Evolutionary conservation across 2,329 filamentous ascomycete genomes (phyloP), one percentile per base, ranked within the genome.

Genomic region (Colletotrichum sp.): DNA sequence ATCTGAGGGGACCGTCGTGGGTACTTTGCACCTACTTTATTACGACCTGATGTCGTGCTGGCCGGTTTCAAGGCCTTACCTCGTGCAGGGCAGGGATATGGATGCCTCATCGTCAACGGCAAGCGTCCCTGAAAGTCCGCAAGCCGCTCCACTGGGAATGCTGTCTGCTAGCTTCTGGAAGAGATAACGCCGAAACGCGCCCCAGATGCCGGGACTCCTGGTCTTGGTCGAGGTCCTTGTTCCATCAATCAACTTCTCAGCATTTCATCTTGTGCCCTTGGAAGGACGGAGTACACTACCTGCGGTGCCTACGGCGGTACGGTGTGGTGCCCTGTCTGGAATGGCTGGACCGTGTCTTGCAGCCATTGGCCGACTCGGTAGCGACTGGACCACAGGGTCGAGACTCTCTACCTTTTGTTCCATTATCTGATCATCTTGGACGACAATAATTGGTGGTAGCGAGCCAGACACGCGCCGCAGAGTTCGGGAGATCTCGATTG

Each of bases 41-140:
- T 75, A 16, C 65, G 64, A 75, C 70, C 64, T 52, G 64, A 73
- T 75, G 70, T 65, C 73, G 70, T 73, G 70, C 73, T 73, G 70
- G 69, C 64, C 70, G 28, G 70, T 73, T 73, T 69, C 70, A 73
- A 52, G 64, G 34, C 64, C 57, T 73, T 36, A 44, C 70, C 59
- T 61, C 70, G 69, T 73, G 70, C 27, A 73, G 15, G 34, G 48
- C 73, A 73, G 71, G 73, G 73, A 73, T 69, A 32, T 25, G 44
- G 19, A 61, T 61, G 59, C 28, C 28, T 39, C 57, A 34, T 68
- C 19, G 48, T 75, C 27, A 63, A 71, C 63, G 69, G 72, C 69
- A 64, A 64, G 11, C 48, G 64, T 75, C 64, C 64, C 70, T 73
- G 34, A 44, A 48, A 48, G 36, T 52, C 73, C 64, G 44, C n/a